These are phyloP conservation scores for Taxawa tesnikishii DNA, from an alignment of 2,329 filamentous ascomycete species.

Conservation along the genomic window DNA sequence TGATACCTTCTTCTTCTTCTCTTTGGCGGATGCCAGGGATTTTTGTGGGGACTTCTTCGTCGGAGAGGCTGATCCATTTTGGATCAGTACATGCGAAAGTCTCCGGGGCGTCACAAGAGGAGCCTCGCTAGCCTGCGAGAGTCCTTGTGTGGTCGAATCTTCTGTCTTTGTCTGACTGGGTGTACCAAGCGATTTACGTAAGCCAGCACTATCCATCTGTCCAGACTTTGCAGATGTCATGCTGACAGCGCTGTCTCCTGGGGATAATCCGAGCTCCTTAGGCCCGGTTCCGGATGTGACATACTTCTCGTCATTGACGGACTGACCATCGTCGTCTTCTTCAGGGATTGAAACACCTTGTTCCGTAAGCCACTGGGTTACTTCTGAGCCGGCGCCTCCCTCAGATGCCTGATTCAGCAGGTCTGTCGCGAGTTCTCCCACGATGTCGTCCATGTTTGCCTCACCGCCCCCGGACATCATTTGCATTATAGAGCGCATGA, in stretches of 20 bases:
- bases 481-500: slow-evolving; percentile 30
- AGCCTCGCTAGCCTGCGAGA: too few species aligned
- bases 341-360: slow-evolving; percentile 17
- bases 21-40: neutral
- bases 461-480: slow-evolving; percentile 30
- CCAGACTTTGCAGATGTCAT: too few species aligned
- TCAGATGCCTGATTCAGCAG: slow-evolving; percentile 23
- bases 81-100: neutral
- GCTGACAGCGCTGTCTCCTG: slow-evolving; percentile 9
- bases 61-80: neutral
- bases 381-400: slow-evolving; percentile 13
- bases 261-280: slow-evolving; percentile 6
- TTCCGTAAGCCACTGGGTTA: slow-evolving; percentile 19
- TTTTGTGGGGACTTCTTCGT: neutral
- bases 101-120: neutral
- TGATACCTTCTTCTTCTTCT: neutral
- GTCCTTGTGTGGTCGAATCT: too few species aligned
- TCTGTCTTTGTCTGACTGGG: slow-evolving; percentile 4
- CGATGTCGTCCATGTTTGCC: slow-evolving; percentile 26
- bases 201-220: too few species aligned
- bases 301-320: slow-evolving; percentile 19
- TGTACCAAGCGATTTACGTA: too few species aligned
- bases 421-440: slow-evolving; percentile 27
- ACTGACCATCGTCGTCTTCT: slow-evolving; percentile 12
- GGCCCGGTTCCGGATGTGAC: slow-evolving; percentile 11